These are phyloP conservation scores for Neophaeococcomyces aloes DNA, from an alignment of 2,329 filamentous ascomycete species.

Conservation along the genomic window DNA sequence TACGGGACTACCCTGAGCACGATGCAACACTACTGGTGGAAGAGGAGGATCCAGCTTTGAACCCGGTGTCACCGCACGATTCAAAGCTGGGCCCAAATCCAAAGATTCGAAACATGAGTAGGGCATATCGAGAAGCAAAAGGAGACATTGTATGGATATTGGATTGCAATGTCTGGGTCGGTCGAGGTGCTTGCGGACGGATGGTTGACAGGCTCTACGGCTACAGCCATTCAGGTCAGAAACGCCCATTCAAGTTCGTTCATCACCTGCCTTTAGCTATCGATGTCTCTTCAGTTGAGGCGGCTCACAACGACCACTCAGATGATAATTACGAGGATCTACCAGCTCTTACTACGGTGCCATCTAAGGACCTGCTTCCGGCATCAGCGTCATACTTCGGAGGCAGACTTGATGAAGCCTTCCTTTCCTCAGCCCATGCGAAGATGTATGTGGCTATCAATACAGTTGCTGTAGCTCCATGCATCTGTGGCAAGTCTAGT, in stretches of 20 bases:
- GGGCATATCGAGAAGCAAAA: slow-evolving; percentile 78
- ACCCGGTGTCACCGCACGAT: slow-evolving; percentile 29
- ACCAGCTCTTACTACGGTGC: neutral
- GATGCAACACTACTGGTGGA: slow-evolving; percentile 70
- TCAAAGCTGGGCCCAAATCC: slow-evolving; percentile 75
- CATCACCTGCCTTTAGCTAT: slow-evolving; percentile 62
- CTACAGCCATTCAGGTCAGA: slow-evolving; percentile 37
- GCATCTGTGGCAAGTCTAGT: slow-evolving; percentile 92
- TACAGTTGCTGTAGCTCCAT: slow-evolving; percentile 78
- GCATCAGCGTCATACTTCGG: slow-evolving; percentile 36
- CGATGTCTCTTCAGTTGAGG: slow-evolving; percentile 3
- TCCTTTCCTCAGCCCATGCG: slow-evolving; percentile 84
- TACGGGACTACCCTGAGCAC: slow-evolving; percentile 60
- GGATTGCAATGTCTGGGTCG: slow-evolving; percentile 94
- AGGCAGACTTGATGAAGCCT: slow-evolving; percentile 82
- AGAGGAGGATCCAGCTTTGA: slow-evolving; percentile 64
- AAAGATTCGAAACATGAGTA: slow-evolving; percentile 95
- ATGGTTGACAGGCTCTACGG: slow-evolving; percentile 86
- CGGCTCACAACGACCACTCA: neutral
- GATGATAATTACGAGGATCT: neutral
- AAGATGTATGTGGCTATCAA: slow-evolving; percentile 99
- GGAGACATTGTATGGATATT: slow-evolving; percentile 88
- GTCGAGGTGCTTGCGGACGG: slow-evolving; percentile 63
- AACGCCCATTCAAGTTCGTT: slow-evolving; percentile 72
- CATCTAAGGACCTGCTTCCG: neutral